Evolutionary conservation across 345 rosid genomes (phyloP), one percentile per base, ranked within the genome.

Genomic region (Populus deltoides): DNA sequence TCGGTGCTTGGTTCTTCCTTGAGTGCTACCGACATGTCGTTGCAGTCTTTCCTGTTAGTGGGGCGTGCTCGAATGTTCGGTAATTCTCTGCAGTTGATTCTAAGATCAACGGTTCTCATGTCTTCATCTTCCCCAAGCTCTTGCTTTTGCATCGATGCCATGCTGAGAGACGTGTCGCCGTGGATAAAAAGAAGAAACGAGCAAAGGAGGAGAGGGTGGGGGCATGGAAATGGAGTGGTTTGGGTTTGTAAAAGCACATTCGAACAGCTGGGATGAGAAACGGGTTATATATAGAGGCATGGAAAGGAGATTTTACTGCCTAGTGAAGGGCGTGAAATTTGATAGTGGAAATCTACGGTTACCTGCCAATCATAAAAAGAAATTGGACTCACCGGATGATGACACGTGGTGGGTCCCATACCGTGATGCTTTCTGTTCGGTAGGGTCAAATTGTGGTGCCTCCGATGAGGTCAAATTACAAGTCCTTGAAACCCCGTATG

Each of bases 1-100:
- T 76, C 81, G 2, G 73, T 20, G 62, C 85, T 82, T 6, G 87
- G 89, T 78, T 92, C 97, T 59, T 85, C 29, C 66, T 90, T 90
- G 0, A 80, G 87, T 49, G 71, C 72, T 39, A 51, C 20, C 15
- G 72, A n/a, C 22, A 49, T 27, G 74, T 59, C 15, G 75, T 43
- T 61, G 68, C 9, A 8, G 16, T 0, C 20, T 24, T 57, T 57
- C 12, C 20, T 24, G 65, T 10, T 22, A 76, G 76, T 9, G 47
- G 62, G 25, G 47, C 13, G 11, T 70, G 15, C 49, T 67, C 31
- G 29, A 70, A 16, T 18, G 74, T 29, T 49, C 0, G 57, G 70
- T 0, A 9, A 24, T 22, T 79, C 75, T 7, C 71, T 71, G 62
- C 78, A 80, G 82, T 77, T 83, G 84, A 84, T 77, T 73, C 75